Evolutionary conservation across 192 early-diverging fungal genomes (phyloP).

Genomic region (Geranomyces michiganensis): DNA sequence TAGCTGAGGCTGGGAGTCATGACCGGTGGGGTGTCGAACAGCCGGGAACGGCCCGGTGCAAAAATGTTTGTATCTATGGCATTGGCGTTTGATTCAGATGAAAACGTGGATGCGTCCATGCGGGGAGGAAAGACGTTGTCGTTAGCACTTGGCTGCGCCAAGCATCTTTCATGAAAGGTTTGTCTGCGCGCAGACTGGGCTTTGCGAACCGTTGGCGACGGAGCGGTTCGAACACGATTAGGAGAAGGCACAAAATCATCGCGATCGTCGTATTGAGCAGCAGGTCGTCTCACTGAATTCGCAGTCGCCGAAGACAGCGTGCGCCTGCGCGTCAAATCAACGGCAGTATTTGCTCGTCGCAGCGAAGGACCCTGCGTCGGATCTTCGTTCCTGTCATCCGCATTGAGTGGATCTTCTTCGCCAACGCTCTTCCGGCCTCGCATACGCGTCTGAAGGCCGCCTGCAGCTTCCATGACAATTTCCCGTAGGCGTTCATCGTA

Average conservation of each 20-base stretch:
- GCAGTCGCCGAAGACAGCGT: background rate
- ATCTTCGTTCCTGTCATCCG: background rate
- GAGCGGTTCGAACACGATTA: constrained; percentile 4
- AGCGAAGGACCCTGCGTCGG: background rate
- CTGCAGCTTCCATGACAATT: constrained; percentile 38
- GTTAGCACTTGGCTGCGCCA: background rate
- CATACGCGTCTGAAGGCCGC: constrained; percentile 14
- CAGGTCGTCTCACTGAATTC: constrained; percentile 1
- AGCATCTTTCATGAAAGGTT: background rate
- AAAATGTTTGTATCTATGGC: background rate
- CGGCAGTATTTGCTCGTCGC: background rate
- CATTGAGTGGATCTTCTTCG: background rate
- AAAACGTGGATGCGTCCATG: too few species aligned
- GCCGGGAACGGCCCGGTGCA: background rate
- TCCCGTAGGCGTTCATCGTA: constrained; percentile 38
- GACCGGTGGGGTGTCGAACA: background rate
- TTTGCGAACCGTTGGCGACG: background rate
- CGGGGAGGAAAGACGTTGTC: too few species aligned
- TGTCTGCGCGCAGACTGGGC: background rate
- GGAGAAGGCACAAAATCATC: background rate
- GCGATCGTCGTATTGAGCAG: background rate
- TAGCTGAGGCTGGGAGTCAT: background rate
- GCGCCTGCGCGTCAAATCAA: background rate
- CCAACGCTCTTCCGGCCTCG: background rate
- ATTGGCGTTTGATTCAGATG: background rate